Evolutionary conservation across 805 yeast species (phyloP), one percentile per base, ranked within the genome.

Genomic region (Ogataea henricii): DNA sequence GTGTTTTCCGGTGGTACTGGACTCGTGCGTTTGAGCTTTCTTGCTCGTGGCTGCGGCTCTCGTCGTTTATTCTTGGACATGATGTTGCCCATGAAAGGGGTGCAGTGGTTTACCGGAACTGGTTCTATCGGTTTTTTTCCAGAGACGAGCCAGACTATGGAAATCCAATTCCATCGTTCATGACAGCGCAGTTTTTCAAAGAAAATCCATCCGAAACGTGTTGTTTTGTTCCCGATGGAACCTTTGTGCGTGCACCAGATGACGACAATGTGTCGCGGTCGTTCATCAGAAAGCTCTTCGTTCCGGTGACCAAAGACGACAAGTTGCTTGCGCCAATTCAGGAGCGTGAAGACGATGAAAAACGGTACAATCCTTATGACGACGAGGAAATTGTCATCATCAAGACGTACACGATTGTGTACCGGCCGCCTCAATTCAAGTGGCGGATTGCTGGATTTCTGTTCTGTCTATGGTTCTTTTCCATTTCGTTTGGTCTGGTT

Each of bases 221-320:
- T 0, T 82, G 79, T 40, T 86, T 86, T 60, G 81, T 88, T 6
- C 91, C 91, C 0, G 85, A 88, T 64, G 99, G 99, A 3, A 71
- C 73, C 40, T 85, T 79, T 58, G 81, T 91, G 27, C 79, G 98
- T 47, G 99, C 90, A 1, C 99, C 99, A 0, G 85, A 81, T 49
- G 79, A 79, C 54, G 97, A 91, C 62, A 83, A 83, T 13, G 82
- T 85, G 17, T 80, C 92, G 0, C 71, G 89, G 48, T 77, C 76
- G 40, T 82, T 74, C 53, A 78, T 83, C 26, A 81, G 79, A 55
- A 77, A 79, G 40, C 67, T 90, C 48, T 94, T 94, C 68, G 85
- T 87, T 1, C 81, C 89, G 0, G 97, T 92, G 2, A 87, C 96
- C 0, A 83, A 81, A 55, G 85, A 83, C 55, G 96, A 91, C 63